Base-by-base conservation (phyloP, 306 rosid genomes). In the Erythrophleum fordii region DNA sequence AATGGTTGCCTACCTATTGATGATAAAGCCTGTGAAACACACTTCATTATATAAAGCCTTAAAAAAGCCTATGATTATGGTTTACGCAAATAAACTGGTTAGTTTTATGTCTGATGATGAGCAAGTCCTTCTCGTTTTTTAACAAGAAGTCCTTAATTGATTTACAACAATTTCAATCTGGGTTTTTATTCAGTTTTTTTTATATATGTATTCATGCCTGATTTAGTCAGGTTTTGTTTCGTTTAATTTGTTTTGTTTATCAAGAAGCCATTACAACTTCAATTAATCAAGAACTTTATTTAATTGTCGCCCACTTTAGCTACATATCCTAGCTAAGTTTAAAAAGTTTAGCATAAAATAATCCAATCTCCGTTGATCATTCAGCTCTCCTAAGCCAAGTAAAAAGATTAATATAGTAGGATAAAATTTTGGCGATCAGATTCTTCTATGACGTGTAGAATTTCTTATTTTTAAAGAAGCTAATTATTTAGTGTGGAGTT, bases 1-100 rank as follows among this genome's bases (percentile, higher is more conserved):
- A 39, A 20, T 39, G 3, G 37, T 41, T 67, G 31, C 72, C 52
- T 7, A 23, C 53, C 73, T 68, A 37, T 67, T 5, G 52, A 20
- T 20, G 73, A 20, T 41, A 22, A 42, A 68, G 22, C 53, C 73
- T n/a, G 6, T 39, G 73, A 42, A 68, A 41, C 73, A 22, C 31
- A 22, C 31, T 41, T 41, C 73, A 11, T 22, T 37, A 11, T 42
- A 11, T 39, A 28, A 68, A 41, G 53, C 53, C 53, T 14, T 16
- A 41, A 2, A 69, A 71, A 28, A 71, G 75, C 60, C 60, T 48
- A 71, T 71, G 75, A 46, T 71, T 71, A 46, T 49, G 75, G 23
- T 46, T 71, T 48, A 71, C 75, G 60, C 75, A 71, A 71, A n/a
- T n/a, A 48, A 46, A 28, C 26, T 26, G 23, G 12, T 48, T 17